phyloP scores from a whole-genome alignment of 495 filamentous ascomycete species.

The Neurospora sp. region DNA sequence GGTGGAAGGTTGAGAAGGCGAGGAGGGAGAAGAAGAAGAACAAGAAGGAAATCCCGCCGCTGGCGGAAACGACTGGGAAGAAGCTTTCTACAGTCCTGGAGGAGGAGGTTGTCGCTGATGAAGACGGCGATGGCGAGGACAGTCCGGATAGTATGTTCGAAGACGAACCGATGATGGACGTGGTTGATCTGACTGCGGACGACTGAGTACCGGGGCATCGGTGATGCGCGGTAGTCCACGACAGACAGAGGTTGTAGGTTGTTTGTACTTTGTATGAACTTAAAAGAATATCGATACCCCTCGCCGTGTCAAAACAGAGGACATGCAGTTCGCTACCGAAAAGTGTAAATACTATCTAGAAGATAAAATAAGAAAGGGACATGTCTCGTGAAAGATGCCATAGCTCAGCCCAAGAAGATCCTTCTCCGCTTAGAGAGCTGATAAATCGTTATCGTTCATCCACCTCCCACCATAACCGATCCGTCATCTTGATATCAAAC shows the following conservation, averaged over 20 bases:
- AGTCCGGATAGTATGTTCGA: slow-evolving; percentile 3
- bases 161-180: slow-evolving; percentile 10
- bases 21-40: slow-evolving; percentile 4
- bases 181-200: slow-evolving; percentile 7
- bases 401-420: not conserved
- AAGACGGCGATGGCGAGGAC: not conserved
- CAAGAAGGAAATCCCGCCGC: not conserved
- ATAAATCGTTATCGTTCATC: not conserved
- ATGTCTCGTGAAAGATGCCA: not conserved
- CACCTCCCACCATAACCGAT: not conserved
- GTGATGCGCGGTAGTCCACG: not conserved
- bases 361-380: not conserved
- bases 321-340: not conserved
- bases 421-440: not conserved
- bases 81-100: not conserved
- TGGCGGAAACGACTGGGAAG: slow-evolving; percentile 1
- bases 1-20: slow-evolving; percentile 28
- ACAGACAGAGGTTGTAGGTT: not conserved
- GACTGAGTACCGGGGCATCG: not conserved
- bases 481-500: not conserved
- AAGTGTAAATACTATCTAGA: not conserved
- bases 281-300: not conserved
- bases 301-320: not conserved
- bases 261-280: not conserved
- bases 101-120: slow-evolving; percentile 1